Percentiles rank a stretch among this genome's conserved stretches.
Conservation (phyloP, 208 protist genomes). For the Leishmania turanica region DNA sequence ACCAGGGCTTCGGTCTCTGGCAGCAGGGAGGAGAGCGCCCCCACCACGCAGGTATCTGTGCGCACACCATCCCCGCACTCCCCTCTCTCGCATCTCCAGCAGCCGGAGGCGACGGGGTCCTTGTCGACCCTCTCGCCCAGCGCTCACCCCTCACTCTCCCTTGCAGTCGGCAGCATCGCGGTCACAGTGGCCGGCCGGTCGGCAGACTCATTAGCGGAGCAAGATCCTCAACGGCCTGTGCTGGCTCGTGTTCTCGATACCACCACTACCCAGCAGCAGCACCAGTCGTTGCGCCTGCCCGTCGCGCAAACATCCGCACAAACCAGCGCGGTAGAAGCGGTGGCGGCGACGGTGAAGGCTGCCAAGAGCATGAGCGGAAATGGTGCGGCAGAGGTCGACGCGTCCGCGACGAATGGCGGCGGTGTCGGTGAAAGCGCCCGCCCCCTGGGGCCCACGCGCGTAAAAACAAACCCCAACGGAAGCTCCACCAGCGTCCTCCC, state of each 20-base stretch:
- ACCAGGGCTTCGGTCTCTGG: neutral
- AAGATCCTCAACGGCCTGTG: neutral
- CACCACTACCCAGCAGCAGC: neutral
- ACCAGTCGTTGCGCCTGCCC: neutral
- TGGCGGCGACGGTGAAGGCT: neutral
- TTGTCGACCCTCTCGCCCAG: neutral
- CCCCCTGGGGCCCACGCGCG: neutral
- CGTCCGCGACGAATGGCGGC: neutral
- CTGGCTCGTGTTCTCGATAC: conserved; percentile 1
- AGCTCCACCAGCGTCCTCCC: neutral
- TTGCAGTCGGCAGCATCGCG: neutral
- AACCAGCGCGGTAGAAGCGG: neutral
- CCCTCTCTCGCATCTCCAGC: neutral
- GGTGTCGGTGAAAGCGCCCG: neutral
- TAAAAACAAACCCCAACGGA: neutral
- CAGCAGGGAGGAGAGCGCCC: neutral
- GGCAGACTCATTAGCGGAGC: conserved; percentile 3
- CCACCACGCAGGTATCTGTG: neutral
- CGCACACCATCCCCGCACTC: neutral
- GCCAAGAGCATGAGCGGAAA: neutral
- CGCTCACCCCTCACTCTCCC: neutral
- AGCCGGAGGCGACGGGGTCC: neutral
- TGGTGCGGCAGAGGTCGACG: neutral
- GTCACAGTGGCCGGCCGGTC: neutral
- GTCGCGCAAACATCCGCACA: neutral